These are phyloP conservation scores for Fusarium piperis DNA, from an alignment of 2,329 filamentous ascomycete genomes.

Conservation along the genomic window DNA sequence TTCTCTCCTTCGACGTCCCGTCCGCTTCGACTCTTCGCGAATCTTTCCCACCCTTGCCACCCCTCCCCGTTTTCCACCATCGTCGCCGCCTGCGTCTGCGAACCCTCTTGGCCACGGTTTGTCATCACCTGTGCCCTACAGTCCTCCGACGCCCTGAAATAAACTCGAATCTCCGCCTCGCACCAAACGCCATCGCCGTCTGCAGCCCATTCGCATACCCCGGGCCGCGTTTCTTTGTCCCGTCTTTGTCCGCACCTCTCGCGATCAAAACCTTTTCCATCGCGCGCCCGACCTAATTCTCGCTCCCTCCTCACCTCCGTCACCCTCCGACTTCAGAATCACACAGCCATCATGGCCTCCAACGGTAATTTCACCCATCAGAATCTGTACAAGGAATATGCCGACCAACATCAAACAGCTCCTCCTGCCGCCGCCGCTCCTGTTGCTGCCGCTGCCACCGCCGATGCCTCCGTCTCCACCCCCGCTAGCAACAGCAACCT, in stretches of 20 bases:
- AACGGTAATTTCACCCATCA: conserved; percentile 63
- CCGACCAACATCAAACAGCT: conserved; percentile 51
- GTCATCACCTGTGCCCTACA: conserved; percentile 37
- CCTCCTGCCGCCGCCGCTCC: conserved; percentile 45
- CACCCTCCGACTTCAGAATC: conserved; percentile 21
- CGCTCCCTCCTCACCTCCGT: conserved; percentile 17
- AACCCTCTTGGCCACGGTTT: conserved; percentile 36
- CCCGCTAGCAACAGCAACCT: conserved; percentile 58
- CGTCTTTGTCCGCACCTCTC: conserved; percentile 14
- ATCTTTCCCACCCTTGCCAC: conserved; percentile 32
- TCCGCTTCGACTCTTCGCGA: conserved; percentile 3
- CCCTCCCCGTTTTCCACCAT: conserved; percentile 36
- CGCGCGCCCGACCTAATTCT: conserved; percentile 36
- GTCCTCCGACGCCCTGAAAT: conserved; percentile 14
- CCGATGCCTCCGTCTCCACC: conserved; percentile 43
- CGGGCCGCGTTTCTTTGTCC: conserved; percentile 11
- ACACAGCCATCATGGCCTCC: conserved; percentile 60
- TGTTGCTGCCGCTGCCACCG: conserved; percentile 44
- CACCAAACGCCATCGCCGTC: conserved; percentile 29
- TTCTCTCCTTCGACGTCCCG: conserved; percentile 26
- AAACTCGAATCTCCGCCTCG: conserved; percentile 11
- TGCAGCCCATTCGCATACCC: conserved; percentile 7
- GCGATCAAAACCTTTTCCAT: conserved; percentile 32
- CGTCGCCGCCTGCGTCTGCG: conserved; percentile 31
- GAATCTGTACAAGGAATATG: conserved; percentile 52